Base-by-base conservation (phyloP, 352 stramenopile genomes). In the Globisporangium yorkense region DNA sequence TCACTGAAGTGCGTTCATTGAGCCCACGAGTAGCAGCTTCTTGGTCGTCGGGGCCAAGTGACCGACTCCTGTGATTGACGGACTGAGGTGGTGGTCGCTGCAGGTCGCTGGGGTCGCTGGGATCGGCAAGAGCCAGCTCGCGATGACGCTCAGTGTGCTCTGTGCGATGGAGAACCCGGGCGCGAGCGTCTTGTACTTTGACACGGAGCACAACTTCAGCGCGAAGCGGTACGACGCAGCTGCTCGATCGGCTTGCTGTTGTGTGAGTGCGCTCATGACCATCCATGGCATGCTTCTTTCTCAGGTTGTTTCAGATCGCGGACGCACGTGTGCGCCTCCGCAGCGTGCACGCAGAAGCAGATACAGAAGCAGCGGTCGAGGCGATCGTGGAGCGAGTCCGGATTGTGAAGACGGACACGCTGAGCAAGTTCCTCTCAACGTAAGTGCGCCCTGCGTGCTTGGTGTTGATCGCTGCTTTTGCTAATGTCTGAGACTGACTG, bases 111-210 rank as follows among this genome's bases (percentile, higher is more conserved):
- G 84, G 0, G 70, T 79, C n/a, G 66, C 78, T 35, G 80, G 71
- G 7, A 88, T 92, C 33, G 84, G 84, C 44, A 94, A 94, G 62
- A 87, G 72, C 46, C 84, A 94, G 62, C 54, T 77, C 20, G 73
- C 69, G 18, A 88, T 92, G 79, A 88, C 77, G n/a, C 66, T 94
- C 29, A 77, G 80, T 2, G 80, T 90, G 44, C 62, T 74, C 15
- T 92, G 80, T 49, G 73, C 75, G 7, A 61, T 87, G 52, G 77
- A 92, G 56, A 87, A 91, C 57, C 71, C 70, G 5, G 63, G 84
- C 5, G 65, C 69, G 16, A 62, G 55, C 0, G 71, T 92, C 21
- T 49, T 94, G 51, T 94, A 84, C 59, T 75, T 91, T 47, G 81
- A 94, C 48, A 74, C 70, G 4, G 81, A 88, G 46, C 74, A 80